Evolutionary conservation across 2,329 filamentous ascomycete species (phyloP).

Genomic region (Pseudogymnoascus sp.): DNA sequence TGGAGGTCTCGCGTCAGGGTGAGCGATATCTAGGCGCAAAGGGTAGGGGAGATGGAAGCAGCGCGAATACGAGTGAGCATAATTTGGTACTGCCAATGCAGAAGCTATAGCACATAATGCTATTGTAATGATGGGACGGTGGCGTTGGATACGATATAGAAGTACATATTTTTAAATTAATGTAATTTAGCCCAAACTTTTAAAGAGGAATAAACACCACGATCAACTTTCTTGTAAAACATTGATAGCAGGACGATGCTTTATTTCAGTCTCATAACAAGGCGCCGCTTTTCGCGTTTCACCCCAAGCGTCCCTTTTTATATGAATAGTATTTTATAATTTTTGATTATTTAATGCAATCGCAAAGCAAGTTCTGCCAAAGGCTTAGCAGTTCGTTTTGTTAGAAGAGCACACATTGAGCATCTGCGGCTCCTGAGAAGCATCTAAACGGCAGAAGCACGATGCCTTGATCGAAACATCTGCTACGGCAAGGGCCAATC

Average conservation of each 20-base stretch:
- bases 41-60: background rate
- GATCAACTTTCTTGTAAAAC: background rate
- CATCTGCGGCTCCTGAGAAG: background rate
- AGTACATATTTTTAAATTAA: background rate
- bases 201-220: background rate
- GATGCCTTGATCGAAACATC: slow-evolving; percentile 52
- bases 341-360: background rate
- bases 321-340: background rate
- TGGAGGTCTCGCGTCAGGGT: background rate
- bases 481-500: slow-evolving; percentile 45
- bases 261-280: no score
- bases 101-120: background rate
- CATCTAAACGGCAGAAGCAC: slow-evolving; percentile 45
- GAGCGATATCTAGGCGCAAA: background rate
- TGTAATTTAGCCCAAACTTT: background rate
- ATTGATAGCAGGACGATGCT: background rate
- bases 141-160: background rate
- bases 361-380: background rate
- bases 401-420: background rate
- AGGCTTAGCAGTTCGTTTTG: background rate
- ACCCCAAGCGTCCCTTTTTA: background rate
- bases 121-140: background rate
- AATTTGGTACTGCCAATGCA: background rate
- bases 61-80: background rate
- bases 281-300: background rate